Conservation (phyloP, 1,284 basidiomycete genomes). For the Mycosarcoma maydis region DNA sequence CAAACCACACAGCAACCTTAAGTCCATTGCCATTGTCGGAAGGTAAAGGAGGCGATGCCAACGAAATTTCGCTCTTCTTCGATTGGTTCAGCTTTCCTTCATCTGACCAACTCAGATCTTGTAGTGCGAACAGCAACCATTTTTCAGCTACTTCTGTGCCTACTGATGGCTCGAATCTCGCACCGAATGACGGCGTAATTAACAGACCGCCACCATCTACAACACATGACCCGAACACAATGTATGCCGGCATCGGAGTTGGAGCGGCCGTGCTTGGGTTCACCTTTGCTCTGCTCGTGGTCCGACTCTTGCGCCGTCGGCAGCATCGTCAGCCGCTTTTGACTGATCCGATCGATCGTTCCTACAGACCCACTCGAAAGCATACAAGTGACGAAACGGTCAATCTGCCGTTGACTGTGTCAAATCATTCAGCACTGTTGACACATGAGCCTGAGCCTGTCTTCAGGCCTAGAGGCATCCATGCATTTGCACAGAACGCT, state of each 20-base stretch:
- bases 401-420: constrained; percentile 3
- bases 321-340: not conserved
- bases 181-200: too few species aligned
- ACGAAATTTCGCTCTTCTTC: constrained; percentile 7
- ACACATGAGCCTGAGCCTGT: constrained; percentile 1
- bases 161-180: too few species aligned
- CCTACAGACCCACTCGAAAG: constrained; percentile 2
- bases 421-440: not conserved
- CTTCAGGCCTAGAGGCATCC: constrained; percentile 9
- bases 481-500: constrained; percentile 10
- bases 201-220: not conserved
- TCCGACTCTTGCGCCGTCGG: not conserved
- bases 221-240: constrained; percentile 1
- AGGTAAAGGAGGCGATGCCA: not conserved
- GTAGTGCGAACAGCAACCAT: not conserved
- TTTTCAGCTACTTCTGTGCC: not conserved
- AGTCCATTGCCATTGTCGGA: not conserved
- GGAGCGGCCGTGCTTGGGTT: constrained; percentile 10
- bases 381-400: constrained; percentile 6
- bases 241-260: constrained; percentile 18
- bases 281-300: constrained; percentile 1
- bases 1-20: constrained; percentile 23
- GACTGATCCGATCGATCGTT: constrained; percentile 1
- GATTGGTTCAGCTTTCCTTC: constrained; percentile 24
- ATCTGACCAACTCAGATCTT: not conserved